Base-by-base conservation (phyloP, 2,329 filamentous ascomycete genomes). In the Colletotrichum eleusines region DNA sequence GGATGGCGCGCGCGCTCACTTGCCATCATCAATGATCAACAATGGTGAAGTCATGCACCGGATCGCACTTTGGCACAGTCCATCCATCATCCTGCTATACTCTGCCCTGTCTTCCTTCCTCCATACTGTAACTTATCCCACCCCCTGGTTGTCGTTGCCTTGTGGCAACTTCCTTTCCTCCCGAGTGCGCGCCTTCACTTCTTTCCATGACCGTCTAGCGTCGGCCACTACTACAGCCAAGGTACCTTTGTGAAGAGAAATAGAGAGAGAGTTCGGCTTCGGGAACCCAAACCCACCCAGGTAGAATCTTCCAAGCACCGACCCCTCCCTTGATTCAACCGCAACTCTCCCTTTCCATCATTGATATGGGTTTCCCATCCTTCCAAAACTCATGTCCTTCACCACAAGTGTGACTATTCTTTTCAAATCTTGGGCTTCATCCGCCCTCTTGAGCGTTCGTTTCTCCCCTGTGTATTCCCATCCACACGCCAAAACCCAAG, bases 11-110 rank as follows among this genome's bases (percentile, higher is more conserved):
- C 23, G 35, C 28, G 7, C 20, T n/a, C n/a, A n/a, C n/a, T n/a
- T n/a, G n/a, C n/a, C n/a, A n/a, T n/a, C 40, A 51, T 58, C 58
- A 54, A 63, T 68, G 69, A 42, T 59, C 59, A 63, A 44, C 59
- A 63, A 44, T 63, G 64, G 64, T 71, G 69, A 71, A 71, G 69
- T 71, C 69, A 71, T 63, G 51, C 58, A 59, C 53, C 54, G 38
- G 35, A 11, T 53, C 58, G 6, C 53, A 44, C 8, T 35, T 68
- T n/a, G 9, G 44, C 11, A 50, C 26, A 14, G 23, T 50, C 16
- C 59, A 54, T 48, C 66, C 20, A 33, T 33, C 31, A 33, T 4
- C 31, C 31, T 33, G 31, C 31, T 33, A 3, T 33, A 7, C 31
- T 33, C 31, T 33, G 31, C 31, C 7, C 31, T 33, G 8, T 40